A percentile compares a stretch with the other conserved stretches of the same genome.
These are phyloP conservation scores for Breviolum minutum DNA, from an alignment of 73 alveolate genomes.

Conservation along the genomic window DNA sequence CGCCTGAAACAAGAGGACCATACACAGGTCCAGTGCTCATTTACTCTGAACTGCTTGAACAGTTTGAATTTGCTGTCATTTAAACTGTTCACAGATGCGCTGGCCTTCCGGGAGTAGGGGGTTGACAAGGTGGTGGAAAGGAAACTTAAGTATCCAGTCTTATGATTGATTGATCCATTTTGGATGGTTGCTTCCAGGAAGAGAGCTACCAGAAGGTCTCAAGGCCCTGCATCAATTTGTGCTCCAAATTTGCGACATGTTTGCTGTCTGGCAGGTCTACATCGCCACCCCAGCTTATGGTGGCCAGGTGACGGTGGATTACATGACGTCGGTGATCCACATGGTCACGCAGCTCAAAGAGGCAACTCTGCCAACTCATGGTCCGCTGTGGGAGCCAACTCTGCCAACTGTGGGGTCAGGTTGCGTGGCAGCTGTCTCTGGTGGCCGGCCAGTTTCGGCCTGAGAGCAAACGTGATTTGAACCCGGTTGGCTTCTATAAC, in stretches of 20 bases:
- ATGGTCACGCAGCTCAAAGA: constrained; percentile 91
- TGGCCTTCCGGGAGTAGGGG: not conserved
- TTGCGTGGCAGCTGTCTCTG: constrained; percentile 76
- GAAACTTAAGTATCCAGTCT: too few species aligned
- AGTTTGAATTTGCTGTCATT: not conserved
- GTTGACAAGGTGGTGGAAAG: too few species aligned
- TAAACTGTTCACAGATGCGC: not conserved
- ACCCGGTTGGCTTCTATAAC: not conserved
- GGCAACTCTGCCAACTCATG: not conserved
- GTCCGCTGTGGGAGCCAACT: not conserved
- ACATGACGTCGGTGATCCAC: constrained; percentile 82
- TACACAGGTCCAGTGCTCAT: constrained; percentile 22
- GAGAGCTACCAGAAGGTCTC: constrained; percentile 66
- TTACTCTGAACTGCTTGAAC: too few species aligned
- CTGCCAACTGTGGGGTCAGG: not conserved
- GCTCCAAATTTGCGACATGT: not conserved
- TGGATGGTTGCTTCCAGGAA: not conserved
- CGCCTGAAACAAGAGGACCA: constrained; percentile 76
- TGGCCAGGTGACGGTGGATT: constrained; percentile 91
- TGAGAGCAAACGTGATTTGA: not conserved
- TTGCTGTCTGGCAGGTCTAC: constrained; percentile 17
- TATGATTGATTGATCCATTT: not conserved
- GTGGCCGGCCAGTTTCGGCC: constrained; percentile 71
- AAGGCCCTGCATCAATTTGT: not conserved
- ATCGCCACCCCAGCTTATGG: constrained; percentile 93